Evolutionary conservation across 2,329 filamentous ascomycete genomes (phyloP), one percentile per base, ranked within the genome.

Genomic region (Aureobasidium mangrovei): DNA sequence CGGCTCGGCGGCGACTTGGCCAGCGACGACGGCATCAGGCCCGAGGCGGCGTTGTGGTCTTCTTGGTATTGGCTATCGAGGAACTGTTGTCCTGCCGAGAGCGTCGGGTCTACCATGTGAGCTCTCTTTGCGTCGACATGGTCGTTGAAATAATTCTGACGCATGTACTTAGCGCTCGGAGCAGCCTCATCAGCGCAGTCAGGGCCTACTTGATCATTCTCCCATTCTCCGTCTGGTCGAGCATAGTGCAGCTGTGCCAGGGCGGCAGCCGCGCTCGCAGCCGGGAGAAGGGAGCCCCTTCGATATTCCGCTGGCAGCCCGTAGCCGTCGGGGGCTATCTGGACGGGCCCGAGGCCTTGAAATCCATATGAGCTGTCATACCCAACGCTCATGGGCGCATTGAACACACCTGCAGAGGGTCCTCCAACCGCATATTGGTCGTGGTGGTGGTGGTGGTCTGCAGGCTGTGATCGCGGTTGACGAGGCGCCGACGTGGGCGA

Each of bases 241-340:
- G 91, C 83, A 64, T 82, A 84, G 67, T 88, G 84, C 64, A 97
- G 78, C 74, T 94, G 88, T 43, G 91, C 88, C 57, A 97, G 77
- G 43, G 88, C 90, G 51, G 88, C 88, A 44, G 91, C 91, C 53
- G 91, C 91, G 63, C 83, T 88, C 55, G 84, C 84, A 56, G 85
- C 82, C 63, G 80, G 84, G 63, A 80, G 77, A 68, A 81, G 76
- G 63, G 77, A 80, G 69, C 78, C 77, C 63, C 84, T 76, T 65
- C 80, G 70, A 70, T 83, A 77, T 60, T 93, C 86, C 60, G 91
- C 88, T 46, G 81, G 72, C 55, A 57, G 54, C 38, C 53, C 44
- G 44, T 58, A 63, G 64, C 61, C 63, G 56, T 60, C 38, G 54
- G 51, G 49, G 42, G 56, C 54, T 43, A 60, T 55, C 55, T 57